phyloP scores from a whole-genome alignment of 495 filamentous ascomycete genomes.

The Penicillium goetzii region DNA sequence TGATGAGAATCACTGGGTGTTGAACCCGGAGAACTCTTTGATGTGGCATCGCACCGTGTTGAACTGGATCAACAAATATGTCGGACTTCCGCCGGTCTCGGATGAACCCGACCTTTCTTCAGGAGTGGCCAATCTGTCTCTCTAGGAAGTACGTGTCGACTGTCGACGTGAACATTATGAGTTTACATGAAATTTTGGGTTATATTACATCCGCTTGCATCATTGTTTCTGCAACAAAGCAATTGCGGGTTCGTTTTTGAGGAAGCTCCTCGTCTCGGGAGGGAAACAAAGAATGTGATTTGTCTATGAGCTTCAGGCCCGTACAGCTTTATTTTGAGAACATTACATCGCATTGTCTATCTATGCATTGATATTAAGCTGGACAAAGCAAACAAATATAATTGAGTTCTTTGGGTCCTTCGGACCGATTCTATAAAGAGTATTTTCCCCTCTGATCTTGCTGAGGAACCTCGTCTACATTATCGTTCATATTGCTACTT shows the following conservation, averaged over 20 bases:
- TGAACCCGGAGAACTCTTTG: constrained; percentile 88
- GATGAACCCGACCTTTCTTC: constrained; percentile 30
- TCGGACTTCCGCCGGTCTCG: constrained; percentile 53
- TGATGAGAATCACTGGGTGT: constrained; percentile 85
- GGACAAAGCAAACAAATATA: neutral
- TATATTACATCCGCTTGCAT: constrained; percentile 11
- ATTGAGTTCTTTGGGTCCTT: neutral
- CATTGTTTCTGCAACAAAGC: constrained; percentile 22
- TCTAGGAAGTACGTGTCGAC: constrained; percentile 16
- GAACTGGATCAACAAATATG: constrained; percentile 85
- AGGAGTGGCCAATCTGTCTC: constrained; percentile 24
- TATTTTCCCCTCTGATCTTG: neutral
- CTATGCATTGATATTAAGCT: constrained; percentile 7
- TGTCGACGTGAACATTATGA: constrained; percentile 1
- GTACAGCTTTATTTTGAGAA: constrained; percentile 19
- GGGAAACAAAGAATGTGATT: constrained; percentile 9
- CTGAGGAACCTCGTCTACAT: neutral
- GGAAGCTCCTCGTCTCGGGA: constrained; percentile 5
- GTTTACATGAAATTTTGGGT: constrained; percentile 5
- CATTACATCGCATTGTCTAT: constrained; percentile 24
- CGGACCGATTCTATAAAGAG: constrained; percentile 5
- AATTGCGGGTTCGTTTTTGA: neutral
- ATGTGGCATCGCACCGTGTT: constrained; percentile 91
- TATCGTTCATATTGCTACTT: neutral
- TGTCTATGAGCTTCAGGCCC: neutral